Conservation (phyloP, 2,329 filamentous ascomycete species). For the Colletotrichum sp. region DNA sequence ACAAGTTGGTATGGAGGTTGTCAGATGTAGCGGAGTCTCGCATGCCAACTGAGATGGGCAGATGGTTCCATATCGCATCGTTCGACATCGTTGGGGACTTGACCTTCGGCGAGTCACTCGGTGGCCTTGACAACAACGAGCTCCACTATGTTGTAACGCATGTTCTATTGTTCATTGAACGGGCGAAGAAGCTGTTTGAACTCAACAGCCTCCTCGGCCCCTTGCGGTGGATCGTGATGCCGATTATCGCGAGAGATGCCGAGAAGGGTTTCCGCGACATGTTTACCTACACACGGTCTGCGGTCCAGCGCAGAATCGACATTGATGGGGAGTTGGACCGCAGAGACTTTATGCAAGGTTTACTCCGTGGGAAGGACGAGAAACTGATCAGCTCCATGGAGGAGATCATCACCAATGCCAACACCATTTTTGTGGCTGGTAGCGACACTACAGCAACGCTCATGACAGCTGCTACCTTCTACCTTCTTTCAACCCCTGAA, state of each 20-base stretch:
- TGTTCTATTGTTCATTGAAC: slow-evolving; percentile 22
- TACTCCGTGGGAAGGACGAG: slow-evolving; percentile 9
- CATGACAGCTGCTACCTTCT: slow-evolving; percentile 25
- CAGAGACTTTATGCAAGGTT: slow-evolving; percentile 23
- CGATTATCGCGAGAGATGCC: background rate
- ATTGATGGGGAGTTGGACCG: background rate
- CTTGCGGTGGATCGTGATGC: background rate
- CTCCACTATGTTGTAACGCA: slow-evolving; percentile 29
- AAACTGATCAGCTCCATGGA: background rate
- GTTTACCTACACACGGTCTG: background rate
- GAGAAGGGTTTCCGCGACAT: background rate
- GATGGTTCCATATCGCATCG: slow-evolving; percentile 17
- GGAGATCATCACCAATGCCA: background rate
- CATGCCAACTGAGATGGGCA: background rate
- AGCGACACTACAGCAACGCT: slow-evolving; percentile 37
- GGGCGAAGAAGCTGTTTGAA: slow-evolving; percentile 2
- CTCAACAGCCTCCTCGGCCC: background rate
- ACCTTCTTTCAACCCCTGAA: background rate
- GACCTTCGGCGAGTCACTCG: slow-evolving; percentile 31
- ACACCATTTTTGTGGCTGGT: slow-evolving; percentile 28
- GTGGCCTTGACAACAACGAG: slow-evolving; percentile 25
- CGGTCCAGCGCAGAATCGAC: slow-evolving; percentile 12
- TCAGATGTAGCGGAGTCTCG: slow-evolving; percentile 10
- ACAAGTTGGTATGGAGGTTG: slow-evolving; percentile 26
- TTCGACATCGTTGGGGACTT: slow-evolving; percentile 35